phyloP scores from a whole-genome alignment of 257 asterid species.

The Plectranthus barbatus region DNA sequence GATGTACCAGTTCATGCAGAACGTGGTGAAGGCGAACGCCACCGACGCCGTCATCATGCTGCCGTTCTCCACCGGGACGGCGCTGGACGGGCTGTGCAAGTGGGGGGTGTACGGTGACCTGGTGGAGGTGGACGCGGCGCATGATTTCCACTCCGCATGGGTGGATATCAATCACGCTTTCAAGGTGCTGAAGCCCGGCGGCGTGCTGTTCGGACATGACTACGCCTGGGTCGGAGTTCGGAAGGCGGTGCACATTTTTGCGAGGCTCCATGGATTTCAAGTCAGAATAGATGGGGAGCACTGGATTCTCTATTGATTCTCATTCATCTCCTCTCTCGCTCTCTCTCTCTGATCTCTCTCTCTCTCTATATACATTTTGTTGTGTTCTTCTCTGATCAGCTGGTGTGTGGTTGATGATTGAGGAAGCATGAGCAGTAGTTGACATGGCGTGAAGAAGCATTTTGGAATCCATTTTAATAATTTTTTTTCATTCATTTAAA shows the following conservation, averaged over 20 bases:
- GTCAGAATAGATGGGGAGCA: too few species aligned
- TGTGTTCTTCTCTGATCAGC: too few species aligned
- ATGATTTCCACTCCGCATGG: too few species aligned
- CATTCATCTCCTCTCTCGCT: too few species aligned
- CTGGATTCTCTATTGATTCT: conserved; percentile 26
- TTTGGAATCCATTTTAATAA: too few species aligned
- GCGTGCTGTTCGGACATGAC: conserved; percentile 59
- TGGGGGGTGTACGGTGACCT: conserved; percentile 88
- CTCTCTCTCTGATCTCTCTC: too few species aligned
- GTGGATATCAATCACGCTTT: conserved; percentile 48
- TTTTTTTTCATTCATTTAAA: too few species aligned
- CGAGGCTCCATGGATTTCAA: conserved; percentile 26
- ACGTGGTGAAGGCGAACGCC: conserved; percentile 35
- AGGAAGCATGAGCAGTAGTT: too few species aligned
- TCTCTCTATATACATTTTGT: too few species aligned
- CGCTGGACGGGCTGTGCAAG: conserved; percentile 46
- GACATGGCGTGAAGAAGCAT: too few species aligned
- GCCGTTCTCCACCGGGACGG: conserved; percentile 57
- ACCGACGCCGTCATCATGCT: conserved; percentile 15
- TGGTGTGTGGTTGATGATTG: too few species aligned
- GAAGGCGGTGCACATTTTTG: conserved; percentile 48
- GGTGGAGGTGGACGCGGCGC: too few species aligned
- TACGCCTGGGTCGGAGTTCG: conserved; percentile 40
- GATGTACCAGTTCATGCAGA: conserved; percentile 63
- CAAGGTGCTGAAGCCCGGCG: conserved; percentile 44